Conservation (phyloP, 208 protist species). For the Leishmania tropica region DNA sequence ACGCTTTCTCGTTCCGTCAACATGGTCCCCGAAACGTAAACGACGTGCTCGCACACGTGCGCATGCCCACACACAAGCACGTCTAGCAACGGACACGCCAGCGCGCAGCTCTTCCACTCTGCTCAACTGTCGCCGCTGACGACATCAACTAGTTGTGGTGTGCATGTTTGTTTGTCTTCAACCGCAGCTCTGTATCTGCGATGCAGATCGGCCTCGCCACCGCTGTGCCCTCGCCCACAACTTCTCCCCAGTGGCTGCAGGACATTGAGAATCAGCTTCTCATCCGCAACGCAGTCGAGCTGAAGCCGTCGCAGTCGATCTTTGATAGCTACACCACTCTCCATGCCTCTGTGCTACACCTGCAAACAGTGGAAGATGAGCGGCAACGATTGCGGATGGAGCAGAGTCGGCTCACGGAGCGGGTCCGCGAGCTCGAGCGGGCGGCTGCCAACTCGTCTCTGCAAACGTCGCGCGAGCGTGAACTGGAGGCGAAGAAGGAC, state of each 20-base stretch:
- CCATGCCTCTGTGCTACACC: constrained; percentile 35
- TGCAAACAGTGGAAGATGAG: constrained; percentile 43
- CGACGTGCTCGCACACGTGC: not conserved
- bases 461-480: constrained; percentile 47
- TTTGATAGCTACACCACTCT: constrained; percentile 50
- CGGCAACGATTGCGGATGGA: constrained; percentile 38
- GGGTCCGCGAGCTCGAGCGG: constrained; percentile 58
- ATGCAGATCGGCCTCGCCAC: constrained; percentile 15
- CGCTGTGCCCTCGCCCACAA: not conserved
- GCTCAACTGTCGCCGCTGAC: not conserved
- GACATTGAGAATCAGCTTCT: constrained; percentile 50
- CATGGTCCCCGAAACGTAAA: not conserved
- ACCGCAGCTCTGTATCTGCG: not conserved
- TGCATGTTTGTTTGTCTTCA: not conserved
- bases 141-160: not conserved
- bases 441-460: constrained; percentile 40
- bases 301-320: constrained; percentile 48
- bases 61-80: not conserved
- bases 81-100: too few relatives aligned
- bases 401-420: constrained; percentile 34
- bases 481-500: constrained; percentile 46
- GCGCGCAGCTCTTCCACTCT: not conserved
- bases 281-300: constrained; percentile 57
- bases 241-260: constrained; percentile 23
- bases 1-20: not conserved